Base-by-base conservation (phyloP, 2,329 filamentous ascomycete genomes). In the Chrysoporthe deuterocubensis region DNA sequence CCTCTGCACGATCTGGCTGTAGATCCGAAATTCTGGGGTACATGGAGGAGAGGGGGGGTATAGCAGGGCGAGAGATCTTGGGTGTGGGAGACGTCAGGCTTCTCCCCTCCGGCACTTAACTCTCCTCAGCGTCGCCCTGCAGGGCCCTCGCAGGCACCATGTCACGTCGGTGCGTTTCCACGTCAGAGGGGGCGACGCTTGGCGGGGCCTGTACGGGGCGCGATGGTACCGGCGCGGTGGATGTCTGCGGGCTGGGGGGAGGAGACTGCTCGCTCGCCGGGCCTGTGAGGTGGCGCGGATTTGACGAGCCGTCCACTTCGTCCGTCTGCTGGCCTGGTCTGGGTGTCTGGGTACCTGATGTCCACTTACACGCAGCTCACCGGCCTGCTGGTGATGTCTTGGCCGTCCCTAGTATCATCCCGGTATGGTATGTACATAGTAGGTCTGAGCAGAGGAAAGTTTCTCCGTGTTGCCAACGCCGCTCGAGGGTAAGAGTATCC, bases 1-100 rank as follows among this genome's bases (percentile, higher is more conserved):
- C 40, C 43, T 26, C n/a, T 26, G n/a, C 52, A 63, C 32, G 44
- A 68, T 56, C 61, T 59, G 37, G n/a, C 2, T n/a, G 54, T 50
- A 68, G 58, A 69, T 69, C 62, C 65, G 40, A 69, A 52, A 44
- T 52, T 50, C 56, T 64, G 68, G 68, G 62, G 65, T 62, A 62
- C 40, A 60, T 42, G 42, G n/a, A 26, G 2, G 26, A 26, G 26
- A 26, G 26, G 26, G 26, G 26, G 26, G 26, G 26, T 26, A 26
- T 26, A 26, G 26, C 26, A 26, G 2, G 26, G 26, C 26, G 26
- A 26, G 37, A 64, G 62, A 64, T 64, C 37, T 42, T 21, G 14
- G 18, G 32, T 48, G 42, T 26, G 26, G 26, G 16, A 48, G 43
- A 18, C 7, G n/a, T 60, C 58, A 11, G 16, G 34, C 54, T 4